These are phyloP conservation scores for Phyllosticta citribraziliensis DNA, from an alignment of 2,329 filamentous ascomycete species.

Conservation along the genomic window DNA sequence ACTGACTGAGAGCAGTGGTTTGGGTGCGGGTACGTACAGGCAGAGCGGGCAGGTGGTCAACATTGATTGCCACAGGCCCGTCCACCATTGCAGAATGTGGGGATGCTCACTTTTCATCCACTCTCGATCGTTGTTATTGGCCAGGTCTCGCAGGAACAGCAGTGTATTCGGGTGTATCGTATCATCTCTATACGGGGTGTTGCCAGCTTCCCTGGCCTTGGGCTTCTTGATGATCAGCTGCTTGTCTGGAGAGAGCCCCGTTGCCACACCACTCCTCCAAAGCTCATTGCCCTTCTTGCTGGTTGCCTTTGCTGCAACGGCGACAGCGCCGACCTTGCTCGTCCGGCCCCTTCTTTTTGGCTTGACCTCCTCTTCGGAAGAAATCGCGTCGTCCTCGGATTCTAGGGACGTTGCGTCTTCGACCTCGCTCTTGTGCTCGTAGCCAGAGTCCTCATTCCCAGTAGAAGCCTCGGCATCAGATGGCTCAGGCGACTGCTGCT, in stretches of 20 bases:
- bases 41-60: background rate
- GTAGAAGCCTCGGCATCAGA: conserved; percentile 27
- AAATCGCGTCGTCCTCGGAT: conserved; percentile 20
- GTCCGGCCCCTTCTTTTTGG: conserved; percentile 15
- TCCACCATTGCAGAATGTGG: background rate
- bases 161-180: conserved; percentile 55
- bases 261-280: conserved; percentile 47
- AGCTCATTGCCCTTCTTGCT: conserved; percentile 36
- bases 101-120: conserved; percentile 51
- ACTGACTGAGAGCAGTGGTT: background rate
- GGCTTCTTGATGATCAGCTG: conserved; percentile 54
- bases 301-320: conserved; percentile 10
- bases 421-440: conserved; percentile 30
- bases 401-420: conserved; percentile 20
- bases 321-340: conserved; percentile 13
- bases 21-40: background rate
- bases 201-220: conserved; percentile 50
- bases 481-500: conserved; percentile 14
- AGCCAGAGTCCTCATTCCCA: conserved; percentile 27
- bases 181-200: conserved; percentile 46
- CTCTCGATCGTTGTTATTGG: conserved; percentile 50
- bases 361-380: conserved; percentile 21
- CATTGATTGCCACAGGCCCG: background rate
- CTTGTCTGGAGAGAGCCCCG: conserved; percentile 48
- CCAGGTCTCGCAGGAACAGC: conserved; percentile 50